Evolutionary conservation across 768 basidiomycete genomes (phyloP).

Genomic region (Stropharia rugosoannulata): DNA sequence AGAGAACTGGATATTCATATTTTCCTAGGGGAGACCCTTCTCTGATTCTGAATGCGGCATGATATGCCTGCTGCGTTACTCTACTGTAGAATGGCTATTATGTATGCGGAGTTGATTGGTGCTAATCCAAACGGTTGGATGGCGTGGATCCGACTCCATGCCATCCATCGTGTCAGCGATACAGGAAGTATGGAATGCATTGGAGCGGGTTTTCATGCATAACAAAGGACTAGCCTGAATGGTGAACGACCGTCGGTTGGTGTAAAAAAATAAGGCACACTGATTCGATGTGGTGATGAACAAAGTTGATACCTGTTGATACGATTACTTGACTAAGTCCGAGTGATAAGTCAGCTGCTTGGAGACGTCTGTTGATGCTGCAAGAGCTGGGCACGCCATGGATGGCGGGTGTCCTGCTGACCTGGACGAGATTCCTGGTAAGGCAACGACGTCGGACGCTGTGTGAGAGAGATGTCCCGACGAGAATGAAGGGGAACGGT

Average conservation of each 20-base stretch:
- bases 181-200: not conserved
- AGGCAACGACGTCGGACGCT: not conserved
- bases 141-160: too few species aligned
- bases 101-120: not conserved
- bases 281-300: not conserved
- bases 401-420: not conserved
- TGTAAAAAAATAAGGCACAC: conserved; percentile 1
- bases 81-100: not conserved
- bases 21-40: conserved; percentile 40
- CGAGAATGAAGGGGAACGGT: not conserved
- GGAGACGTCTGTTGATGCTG: conserved; percentile 5
- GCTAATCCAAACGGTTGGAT: not conserved
- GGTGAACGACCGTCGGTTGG: not conserved
- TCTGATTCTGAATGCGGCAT: conserved; percentile 22
- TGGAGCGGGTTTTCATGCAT: not conserved
- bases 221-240: conserved; percentile 2
- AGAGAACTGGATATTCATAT: not conserved
- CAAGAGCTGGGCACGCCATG: not conserved
- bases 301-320: not conserved
- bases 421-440: not conserved
- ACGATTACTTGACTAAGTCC: not conserved
- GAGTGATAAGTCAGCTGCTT: conserved; percentile 8
- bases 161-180: not conserved
- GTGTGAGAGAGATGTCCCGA: not conserved
- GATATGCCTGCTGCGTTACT: not conserved